phyloP scores from a whole-genome alignment of 2,329 filamentous ascomycete species.

The Juglanconis oblonga region DNA sequence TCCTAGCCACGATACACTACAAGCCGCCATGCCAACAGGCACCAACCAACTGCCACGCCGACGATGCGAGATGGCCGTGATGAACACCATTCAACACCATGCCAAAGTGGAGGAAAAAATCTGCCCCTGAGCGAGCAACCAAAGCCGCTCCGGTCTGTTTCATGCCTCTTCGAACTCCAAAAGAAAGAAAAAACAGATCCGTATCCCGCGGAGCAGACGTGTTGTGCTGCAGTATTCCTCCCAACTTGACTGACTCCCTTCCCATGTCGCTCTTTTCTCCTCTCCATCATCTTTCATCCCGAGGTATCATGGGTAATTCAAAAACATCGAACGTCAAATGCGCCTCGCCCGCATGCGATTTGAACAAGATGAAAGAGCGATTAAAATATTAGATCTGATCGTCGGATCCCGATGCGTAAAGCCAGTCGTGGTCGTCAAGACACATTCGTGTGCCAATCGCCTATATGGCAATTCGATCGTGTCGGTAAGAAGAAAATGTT shows the following conservation, averaged over 20 bases:
- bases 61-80: not conserved
- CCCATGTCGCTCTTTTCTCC: not conserved
- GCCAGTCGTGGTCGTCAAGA: not conserved
- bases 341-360: constrained; percentile 6
- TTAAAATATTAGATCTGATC: constrained; percentile 11
- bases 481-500: not conserved
- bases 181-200: not conserved
- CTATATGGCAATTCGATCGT: not conserved
- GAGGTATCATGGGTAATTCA: constrained; percentile 16
- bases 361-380: constrained; percentile 9
- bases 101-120: not conserved
- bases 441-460: not conserved
- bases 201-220: not conserved
- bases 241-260: not conserved
- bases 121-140: not conserved
- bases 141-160: not conserved
- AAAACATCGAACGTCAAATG: constrained; percentile 1
- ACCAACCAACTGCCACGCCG: not conserved
- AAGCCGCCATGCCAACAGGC: not conserved
- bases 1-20: not conserved
- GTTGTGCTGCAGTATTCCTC: not conserved
- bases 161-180: not conserved
- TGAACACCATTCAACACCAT: not conserved
- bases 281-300: not conserved
- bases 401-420: constrained; percentile 1